Evolutionary conservation across 2,329 filamentous ascomycete species (phyloP), one percentile per base, ranked within the genome.

Genomic region (Ascomycota sp.): DNA sequence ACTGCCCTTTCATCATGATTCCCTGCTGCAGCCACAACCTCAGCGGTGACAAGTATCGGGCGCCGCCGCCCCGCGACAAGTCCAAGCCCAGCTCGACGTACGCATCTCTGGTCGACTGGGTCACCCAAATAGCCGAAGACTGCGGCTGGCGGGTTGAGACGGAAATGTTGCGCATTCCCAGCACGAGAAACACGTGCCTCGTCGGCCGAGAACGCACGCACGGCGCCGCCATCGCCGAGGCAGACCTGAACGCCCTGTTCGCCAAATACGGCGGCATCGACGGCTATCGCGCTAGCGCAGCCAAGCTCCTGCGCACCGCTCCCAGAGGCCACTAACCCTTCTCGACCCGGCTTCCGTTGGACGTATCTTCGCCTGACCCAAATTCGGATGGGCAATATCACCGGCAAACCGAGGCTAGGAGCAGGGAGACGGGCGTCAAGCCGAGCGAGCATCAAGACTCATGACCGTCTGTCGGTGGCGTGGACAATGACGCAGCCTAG

Each of bases 1-100:
- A 67, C 2, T 77, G 76, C 8, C 77, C 83, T 0, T 98, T 94
- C 50, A 70, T 98, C 36, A 78, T 80, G 40, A 93, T 98, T 27
- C 89, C 89, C 2, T 98, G 89, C 56, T 98, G 89, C 56, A 92
- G 81, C 38, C 83, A 95, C 54, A 67, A 77, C 34, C 69, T 98
- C 2, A 70, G 73, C 1, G 89, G 89, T 1, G 66, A 69, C 17
- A 62, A 55, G 34, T 89, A 76, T 47, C 72, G 89, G 12, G 76
- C 79, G 11, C 62, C 65, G 7, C 54, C 60, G 7, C 65, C 67
- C 2, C 60, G 57, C 29, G 54, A 60, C 33, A 58, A 56, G 40
- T 45, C 47, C 28, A 63, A 63, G 37, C 44, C 53, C 12, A 61
- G 62, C 8, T 91, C 82, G 4, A 75, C 78, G 19, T 94, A 92